Conservation (phyloP, 768 basidiomycete species). For the Boletus fagicola region DNA sequence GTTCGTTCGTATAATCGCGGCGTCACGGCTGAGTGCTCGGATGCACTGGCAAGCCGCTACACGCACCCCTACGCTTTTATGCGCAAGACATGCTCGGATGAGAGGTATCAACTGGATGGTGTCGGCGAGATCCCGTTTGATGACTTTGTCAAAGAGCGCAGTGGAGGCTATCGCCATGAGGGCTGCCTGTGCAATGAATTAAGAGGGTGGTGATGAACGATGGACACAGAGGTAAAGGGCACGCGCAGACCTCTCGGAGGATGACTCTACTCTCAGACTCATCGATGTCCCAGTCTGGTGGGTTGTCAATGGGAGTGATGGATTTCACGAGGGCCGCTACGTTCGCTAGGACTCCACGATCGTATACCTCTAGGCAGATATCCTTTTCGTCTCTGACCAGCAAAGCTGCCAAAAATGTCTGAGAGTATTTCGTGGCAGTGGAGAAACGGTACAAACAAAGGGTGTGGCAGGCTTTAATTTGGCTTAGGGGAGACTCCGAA, state of each 20-base stretch:
- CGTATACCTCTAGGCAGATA: conserved; percentile 65
- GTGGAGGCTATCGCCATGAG: too few species aligned
- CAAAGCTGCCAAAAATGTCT: conserved; percentile 40
- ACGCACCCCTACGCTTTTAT: too few species aligned
- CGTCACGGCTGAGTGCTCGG: too few species aligned
- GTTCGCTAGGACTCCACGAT: conserved; percentile 62
- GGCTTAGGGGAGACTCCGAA: conserved; percentile 40
- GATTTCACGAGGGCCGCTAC: conserved; percentile 51
- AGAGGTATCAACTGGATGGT: too few species aligned
- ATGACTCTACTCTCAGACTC: conserved; percentile 55
- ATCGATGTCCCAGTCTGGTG: conserved; percentile 61
- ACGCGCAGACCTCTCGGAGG: conserved; percentile 58
- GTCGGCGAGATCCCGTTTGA: too few species aligned
- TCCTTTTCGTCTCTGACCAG: conserved; percentile 69
- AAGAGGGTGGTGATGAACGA: too few species aligned
- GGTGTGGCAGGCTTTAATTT: conserved; percentile 72
- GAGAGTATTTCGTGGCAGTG: neutral
- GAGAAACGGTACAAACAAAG: conserved; percentile 50
- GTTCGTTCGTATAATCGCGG: too few species aligned
- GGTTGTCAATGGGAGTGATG: conserved; percentile 50
- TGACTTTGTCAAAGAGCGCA: too few species aligned
- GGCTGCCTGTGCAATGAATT: too few species aligned
- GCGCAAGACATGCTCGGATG: too few species aligned
- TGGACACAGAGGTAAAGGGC: neutral
- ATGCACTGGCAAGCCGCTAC: too few species aligned